Conservation (phyloP, 2,329 filamentous ascomycete genomes). For the Nemania serpens region DNA sequence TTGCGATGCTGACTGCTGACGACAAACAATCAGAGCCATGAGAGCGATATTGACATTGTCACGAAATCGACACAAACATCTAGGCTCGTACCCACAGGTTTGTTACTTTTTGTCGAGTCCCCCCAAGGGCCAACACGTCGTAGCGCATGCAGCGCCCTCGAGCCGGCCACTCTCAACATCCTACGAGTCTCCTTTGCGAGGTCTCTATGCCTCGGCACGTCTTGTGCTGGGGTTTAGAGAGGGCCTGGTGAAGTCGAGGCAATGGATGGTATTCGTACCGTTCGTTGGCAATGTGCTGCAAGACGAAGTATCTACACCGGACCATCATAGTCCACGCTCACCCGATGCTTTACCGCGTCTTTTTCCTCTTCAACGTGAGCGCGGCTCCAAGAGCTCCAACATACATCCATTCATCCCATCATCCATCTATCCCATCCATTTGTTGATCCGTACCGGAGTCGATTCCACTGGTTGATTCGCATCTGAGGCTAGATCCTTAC, state of each 20-base stretch:
- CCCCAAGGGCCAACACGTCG: no score
- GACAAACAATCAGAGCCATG: no score
- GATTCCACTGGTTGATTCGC: no score
- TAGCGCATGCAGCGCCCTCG: slow-evolving; percentile 33
- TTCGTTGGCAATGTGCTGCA: slow-evolving; percentile 43
- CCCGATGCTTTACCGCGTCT: slow-evolving; percentile 38
- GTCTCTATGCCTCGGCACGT: slow-evolving; percentile 42
- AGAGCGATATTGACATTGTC: no score
- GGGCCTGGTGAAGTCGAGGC: slow-evolving; percentile 36
- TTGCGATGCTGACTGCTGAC: no score
- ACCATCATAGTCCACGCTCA: slow-evolving; percentile 61
- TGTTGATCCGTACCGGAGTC: no score
- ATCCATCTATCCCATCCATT: background rate
- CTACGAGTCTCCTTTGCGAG: slow-evolving; percentile 41
- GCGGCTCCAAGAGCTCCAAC: slow-evolving; percentile 58
- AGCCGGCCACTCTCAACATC: slow-evolving; percentile 38
- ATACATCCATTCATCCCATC: slow-evolving; percentile 35
- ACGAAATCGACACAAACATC: no score
- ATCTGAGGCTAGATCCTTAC: no score
- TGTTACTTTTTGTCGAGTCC: no score
- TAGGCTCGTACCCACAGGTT: no score
- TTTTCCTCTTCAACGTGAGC: slow-evolving; percentile 47
- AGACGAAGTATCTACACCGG: slow-evolving; percentile 46
- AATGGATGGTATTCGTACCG: slow-evolving; percentile 30
- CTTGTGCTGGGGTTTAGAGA: slow-evolving; percentile 42